Conservation (phyloP, 2,329 filamentous ascomycete species). For the Phialocephala subalpina region DNA sequence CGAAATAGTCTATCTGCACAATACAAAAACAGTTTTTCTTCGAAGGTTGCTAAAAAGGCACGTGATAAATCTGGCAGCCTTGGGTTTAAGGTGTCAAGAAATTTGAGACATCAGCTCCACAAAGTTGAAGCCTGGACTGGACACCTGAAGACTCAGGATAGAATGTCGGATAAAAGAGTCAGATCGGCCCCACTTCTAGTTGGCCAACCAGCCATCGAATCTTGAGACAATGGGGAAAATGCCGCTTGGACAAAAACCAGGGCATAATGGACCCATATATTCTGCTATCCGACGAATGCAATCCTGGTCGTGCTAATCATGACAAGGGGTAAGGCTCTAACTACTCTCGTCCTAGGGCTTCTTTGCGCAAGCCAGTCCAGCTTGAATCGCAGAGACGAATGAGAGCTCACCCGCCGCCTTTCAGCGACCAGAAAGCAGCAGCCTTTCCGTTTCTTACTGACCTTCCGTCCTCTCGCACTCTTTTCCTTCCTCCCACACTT, state of each 20-base stretch:
- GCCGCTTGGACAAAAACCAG: neutral
- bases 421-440: constrained; percentile 27
- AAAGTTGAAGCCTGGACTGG: neutral
- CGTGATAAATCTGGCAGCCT: too few relatives aligned
- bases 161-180: neutral
- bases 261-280: neutral
- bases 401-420: constrained; percentile 20
- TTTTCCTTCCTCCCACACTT: constrained; percentile 24
- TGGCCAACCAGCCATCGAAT: constrained; percentile 9
- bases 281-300: constrained; percentile 5
- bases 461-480: constrained; percentile 18
- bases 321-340: neutral
- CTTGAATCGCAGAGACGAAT: constrained; percentile 14
- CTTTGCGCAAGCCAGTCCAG: constrained; percentile 15
- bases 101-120: too few relatives aligned
- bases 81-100: too few relatives aligned
- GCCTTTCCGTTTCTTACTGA: constrained; percentile 26
- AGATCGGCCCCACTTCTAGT: neutral
- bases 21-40: too few relatives aligned
- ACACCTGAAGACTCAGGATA: neutral
- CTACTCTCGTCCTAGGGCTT: constrained; percentile 9
- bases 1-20: too few relatives aligned
- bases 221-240: constrained; percentile 18
- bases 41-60: too few relatives aligned
- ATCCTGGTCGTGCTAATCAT: constrained; percentile 1